These are phyloP conservation scores for Erysimum pusillum DNA, from an alignment of 441 rosid genomes.

Conservation along the genomic window DNA sequence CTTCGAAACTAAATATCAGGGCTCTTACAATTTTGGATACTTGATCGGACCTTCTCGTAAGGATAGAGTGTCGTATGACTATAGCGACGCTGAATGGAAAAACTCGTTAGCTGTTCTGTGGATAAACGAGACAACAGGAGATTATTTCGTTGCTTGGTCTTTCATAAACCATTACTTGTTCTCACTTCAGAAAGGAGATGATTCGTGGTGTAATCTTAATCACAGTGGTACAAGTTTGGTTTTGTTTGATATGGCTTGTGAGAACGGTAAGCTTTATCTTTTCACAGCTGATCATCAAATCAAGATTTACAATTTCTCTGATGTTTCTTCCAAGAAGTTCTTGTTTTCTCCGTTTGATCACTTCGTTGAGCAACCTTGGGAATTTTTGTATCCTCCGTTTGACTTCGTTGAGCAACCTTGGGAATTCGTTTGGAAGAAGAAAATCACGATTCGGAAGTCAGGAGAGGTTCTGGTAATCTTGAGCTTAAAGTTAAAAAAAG, in stretches of 20 bases:
- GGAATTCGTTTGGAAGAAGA: slow-evolving; percentile 36
- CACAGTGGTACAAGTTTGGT: background rate
- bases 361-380: background rate
- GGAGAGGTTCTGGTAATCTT: slow-evolving; percentile 34
- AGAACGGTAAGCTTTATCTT: slow-evolving; percentile 19
- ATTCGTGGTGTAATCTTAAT: background rate
- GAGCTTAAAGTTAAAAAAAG: slow-evolving; percentile 25
- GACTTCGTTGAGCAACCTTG: background rate
- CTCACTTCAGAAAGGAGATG: background rate
- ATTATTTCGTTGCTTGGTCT: slow-evolving; percentile 24
- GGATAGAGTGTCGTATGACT: background rate
- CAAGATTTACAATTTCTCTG: slow-evolving; percentile 4
- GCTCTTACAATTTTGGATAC: background rate
- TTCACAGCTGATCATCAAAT: slow-evolving; percentile 1
- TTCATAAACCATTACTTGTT: slow-evolving; percentile 18
- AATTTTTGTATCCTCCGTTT: background rate
- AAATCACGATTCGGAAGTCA: slow-evolving; percentile 2
- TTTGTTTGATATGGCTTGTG: background rate
- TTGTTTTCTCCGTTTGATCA: background rate
- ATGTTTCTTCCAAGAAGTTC: background rate
- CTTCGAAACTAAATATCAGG: background rate
- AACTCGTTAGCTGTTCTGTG: slow-evolving; percentile 19
- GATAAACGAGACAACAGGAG: slow-evolving; percentile 13
- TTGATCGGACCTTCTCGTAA: background rate
- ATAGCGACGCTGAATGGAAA: background rate